Percentiles rank a stretch among this genome's conserved stretches.
phyloP scores from a whole-genome alignment of 805 yeast species.

The Wickerhamomyces hampshirensis region DNA sequence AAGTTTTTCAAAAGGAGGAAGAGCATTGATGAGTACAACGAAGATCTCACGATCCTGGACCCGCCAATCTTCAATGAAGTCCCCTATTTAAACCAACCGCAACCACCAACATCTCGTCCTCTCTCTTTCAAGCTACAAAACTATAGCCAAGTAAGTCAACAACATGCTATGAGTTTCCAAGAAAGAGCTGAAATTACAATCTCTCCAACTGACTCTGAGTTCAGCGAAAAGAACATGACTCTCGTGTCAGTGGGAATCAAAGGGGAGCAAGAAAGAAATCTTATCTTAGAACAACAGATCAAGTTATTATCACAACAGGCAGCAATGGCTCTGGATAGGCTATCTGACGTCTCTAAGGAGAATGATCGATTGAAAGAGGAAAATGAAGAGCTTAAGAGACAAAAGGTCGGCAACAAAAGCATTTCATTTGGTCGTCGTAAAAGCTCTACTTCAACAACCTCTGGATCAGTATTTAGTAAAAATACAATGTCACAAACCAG shows the following conservation, averaged over 20 bases:
- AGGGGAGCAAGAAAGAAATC: conserved; percentile 25
- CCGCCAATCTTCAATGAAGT: conserved; percentile 11
- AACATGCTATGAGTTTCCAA: conserved; percentile 10
- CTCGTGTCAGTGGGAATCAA: conserved; percentile 16
- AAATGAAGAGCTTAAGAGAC: conserved; percentile 12
- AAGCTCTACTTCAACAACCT: conserved; percentile 11
- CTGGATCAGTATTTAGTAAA: conserved; percentile 5
- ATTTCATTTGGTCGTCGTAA: conserved; percentile 12
- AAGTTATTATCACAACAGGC: conserved; percentile 23
- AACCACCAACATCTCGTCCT: not conserved
- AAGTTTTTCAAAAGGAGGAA: conserved; percentile 5
- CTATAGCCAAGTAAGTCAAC: conserved; percentile 7
- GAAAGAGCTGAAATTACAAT: conserved; percentile 3
- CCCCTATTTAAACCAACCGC: not conserved
- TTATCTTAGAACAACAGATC: conserved; percentile 25
- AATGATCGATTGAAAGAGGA: conserved; percentile 16
- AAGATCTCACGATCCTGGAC: conserved; percentile 17
- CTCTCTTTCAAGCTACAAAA: not conserved
- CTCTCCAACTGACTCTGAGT: conserved; percentile 12
- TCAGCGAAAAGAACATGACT: conserved; percentile 6
- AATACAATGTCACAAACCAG: conserved; percentile 17
- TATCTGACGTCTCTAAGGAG: conserved; percentile 19
- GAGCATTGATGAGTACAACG: conserved; percentile 2
- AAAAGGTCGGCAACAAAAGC: no score
- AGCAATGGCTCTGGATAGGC: conserved; percentile 21